Evolutionary conservation across 164 flowering plant genomes (phyloP).

Genomic region (Platanus orientalis): DNA sequence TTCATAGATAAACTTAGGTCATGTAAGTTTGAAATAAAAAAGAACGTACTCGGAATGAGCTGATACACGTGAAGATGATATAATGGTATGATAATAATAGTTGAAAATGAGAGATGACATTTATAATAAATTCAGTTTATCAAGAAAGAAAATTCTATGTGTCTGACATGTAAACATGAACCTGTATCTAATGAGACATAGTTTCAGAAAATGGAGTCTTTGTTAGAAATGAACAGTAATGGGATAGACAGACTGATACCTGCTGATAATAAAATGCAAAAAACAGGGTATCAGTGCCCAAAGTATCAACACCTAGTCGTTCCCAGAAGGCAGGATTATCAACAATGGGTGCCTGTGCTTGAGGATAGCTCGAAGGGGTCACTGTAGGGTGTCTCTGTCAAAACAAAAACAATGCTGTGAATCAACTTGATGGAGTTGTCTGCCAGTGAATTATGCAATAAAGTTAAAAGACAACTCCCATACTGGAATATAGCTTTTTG

Average conservation of each 20-base stretch:
- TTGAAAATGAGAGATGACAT: too few relatives aligned
- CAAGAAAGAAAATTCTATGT: too few relatives aligned
- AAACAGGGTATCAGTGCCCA: constrained; percentile 78
- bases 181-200: too few relatives aligned
- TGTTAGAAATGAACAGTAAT: too few relatives aligned
- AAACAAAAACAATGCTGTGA: constrained; percentile 4
- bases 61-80: too few relatives aligned
- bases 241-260: constrained; percentile 30
- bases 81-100: too few relatives aligned
- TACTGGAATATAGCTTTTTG: constrained; percentile 84
- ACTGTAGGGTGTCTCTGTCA: constrained; percentile 74
- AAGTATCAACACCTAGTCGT: constrained; percentile 51
- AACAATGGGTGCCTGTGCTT: constrained; percentile 84
- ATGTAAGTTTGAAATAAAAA: too few relatives aligned
- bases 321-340: constrained; percentile 96
- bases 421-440: neutral
- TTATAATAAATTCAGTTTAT: too few relatives aligned
- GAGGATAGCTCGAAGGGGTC: constrained; percentile 89
- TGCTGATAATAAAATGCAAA: constrained; percentile 95
- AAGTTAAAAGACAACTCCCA: constrained; percentile 9
- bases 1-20: too few relatives aligned
- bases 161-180: too few relatives aligned
- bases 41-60: too few relatives aligned
- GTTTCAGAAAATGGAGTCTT: too few relatives aligned
- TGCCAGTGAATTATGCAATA: neutral